Evolutionary conservation across 805 yeast genomes (phyloP).

Genomic region (Candida piceae): DNA sequence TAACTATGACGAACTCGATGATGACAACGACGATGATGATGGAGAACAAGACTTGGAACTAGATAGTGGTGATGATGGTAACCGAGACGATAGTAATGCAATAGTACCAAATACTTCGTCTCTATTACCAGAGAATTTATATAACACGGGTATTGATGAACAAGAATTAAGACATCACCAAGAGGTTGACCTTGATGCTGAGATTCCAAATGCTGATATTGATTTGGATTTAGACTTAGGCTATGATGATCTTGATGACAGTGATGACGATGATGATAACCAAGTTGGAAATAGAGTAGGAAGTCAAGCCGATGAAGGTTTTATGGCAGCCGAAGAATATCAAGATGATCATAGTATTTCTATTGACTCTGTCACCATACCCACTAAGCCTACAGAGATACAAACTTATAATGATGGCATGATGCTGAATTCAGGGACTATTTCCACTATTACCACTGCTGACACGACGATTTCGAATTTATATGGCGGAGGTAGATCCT

Average conservation of each 20-base stretch:
- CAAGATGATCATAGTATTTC: conserved; percentile 30
- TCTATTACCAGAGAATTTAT: conserved; percentile 1
- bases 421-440: conserved; percentile 8
- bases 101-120: neutral
- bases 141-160: neutral
- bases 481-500: too few relatives aligned
- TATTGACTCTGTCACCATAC: conserved; percentile 12
- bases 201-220: conserved; percentile 36
- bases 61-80: neutral
- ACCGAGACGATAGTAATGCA: neutral
- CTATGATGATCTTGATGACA: conserved; percentile 9
- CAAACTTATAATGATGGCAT: conserved; percentile 3
- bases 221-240: conserved; percentile 31
- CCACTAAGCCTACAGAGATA: neutral
- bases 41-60: neutral
- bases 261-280: conserved; percentile 10
- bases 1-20: conserved; percentile 6
- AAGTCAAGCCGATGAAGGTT: conserved; percentile 19
- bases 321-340: conserved; percentile 36
- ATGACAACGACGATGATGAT: conserved; percentile 1
- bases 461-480: conserved; percentile 9
- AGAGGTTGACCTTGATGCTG: conserved; percentile 41
- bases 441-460: conserved; percentile 10
- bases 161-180: neutral
- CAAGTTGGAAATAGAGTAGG: conserved; percentile 7